phyloP scores from a whole-genome alignment of 2,329 filamentous ascomycete genomes.

The Aureobasidium sp. region DNA sequence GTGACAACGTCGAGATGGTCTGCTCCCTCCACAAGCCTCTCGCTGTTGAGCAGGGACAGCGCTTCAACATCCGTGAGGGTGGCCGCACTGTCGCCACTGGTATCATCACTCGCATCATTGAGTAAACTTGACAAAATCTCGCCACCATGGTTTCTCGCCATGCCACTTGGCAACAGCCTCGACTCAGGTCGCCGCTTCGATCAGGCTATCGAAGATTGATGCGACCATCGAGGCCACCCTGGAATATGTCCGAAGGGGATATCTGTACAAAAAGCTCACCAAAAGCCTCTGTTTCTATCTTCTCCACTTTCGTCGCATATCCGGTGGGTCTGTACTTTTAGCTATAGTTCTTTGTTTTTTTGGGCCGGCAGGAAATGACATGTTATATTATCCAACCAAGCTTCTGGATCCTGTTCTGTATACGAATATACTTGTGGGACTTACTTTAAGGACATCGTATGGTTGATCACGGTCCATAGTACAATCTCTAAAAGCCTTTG shows the following conservation, averaged over 20 bases:
- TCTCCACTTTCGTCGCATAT: constrained; percentile 12
- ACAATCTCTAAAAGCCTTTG: not conserved
- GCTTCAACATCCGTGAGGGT: constrained; percentile 98
- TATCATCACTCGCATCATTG: constrained; percentile 33
- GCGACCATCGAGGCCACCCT: not conserved
- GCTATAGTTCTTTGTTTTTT: constrained; percentile 10
- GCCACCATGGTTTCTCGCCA: not conserved
- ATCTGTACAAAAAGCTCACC: constrained; percentile 14
- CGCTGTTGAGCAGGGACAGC: constrained; percentile 83
- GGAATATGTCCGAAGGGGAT: not conserved
- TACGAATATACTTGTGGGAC: not conserved
- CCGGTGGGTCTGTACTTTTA: constrained; percentile 14
- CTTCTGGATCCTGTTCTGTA: not conserved
- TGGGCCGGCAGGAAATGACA: constrained; percentile 11
- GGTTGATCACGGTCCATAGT: not conserved
- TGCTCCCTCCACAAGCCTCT: constrained; percentile 78
- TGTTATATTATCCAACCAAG: constrained; percentile 10
- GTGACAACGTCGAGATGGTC: constrained; percentile 98
- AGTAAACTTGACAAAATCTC: constrained; percentile 22
- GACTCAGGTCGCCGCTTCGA: constrained; percentile 10
- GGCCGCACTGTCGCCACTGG: constrained; percentile 52
- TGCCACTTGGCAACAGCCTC: not conserved
- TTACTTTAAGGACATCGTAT: too few species aligned
- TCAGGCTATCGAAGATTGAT: not conserved
- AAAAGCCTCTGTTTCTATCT: constrained; percentile 14